Evolutionary conservation across 306 rosid species (phyloP), one percentile per base, ranked within the genome.

Genomic region (Trifolium dubium): DNA sequence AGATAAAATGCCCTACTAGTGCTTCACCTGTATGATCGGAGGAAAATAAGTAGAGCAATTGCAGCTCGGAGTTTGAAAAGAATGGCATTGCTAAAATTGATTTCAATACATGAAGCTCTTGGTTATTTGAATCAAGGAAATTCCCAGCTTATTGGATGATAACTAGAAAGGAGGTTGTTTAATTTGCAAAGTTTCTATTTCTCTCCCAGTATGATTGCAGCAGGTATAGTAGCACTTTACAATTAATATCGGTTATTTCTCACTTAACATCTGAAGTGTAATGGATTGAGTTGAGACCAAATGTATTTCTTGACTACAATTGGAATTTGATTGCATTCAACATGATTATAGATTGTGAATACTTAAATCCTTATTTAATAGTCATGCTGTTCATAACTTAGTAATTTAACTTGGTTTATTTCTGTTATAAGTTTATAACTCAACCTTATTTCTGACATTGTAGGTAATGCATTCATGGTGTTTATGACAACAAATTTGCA

Each of bases 1-100:
- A 81, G 68, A 64, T 79, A 58, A 83, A 83, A 69, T 53, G 4
- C 41, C 63, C 82, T n/a, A 10, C 67, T 56, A 72, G 67, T 31
- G 51, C 60, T 66, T 56, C 76, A 8, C 37, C 43, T 29, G 28
- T 60, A 61, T 60, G 43, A 46, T 32, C 55, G 1, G 77, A 68
- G 40, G 64, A 58, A 64, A 72, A 58, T 34, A 79, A 75, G 67
- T 82, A 73, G 12, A 28, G 60, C 69, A 32, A 51, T 54, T 14
- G 40, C 10, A 59, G 59, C 37, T 75, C 63, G 56, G 73, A 32
- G 86, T 73, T 35, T 65, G 61, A 53, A 55, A 74, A 19, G 70
- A 80, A 60, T 76, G 59, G 55, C 67, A 55, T 60, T 40, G 53
- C 29, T 64, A 49, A 41, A 66, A 15, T 39, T 46, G 39, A 67